Base-by-base conservation (phyloP, 2,329 filamentous ascomycete species). In the Byssoonygena ceratinophila region DNA sequence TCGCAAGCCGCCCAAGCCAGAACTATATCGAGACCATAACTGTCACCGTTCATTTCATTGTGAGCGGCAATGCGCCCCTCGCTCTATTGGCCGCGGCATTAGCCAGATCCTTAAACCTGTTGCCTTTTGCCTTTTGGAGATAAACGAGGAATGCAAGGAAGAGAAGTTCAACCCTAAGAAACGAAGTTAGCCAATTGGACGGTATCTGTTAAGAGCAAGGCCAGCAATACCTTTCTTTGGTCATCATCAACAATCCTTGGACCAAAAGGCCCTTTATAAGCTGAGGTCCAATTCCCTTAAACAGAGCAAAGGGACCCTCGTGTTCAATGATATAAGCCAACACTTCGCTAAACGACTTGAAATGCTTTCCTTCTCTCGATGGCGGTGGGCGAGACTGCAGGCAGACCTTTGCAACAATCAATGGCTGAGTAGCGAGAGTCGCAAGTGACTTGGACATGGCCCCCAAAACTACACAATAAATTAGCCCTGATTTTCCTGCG, bases 211-310 rank as follows among this genome's bases (percentile, higher is more conserved):
- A 29, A 44, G 18, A 34, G 8, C 16, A 34, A n/a, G 40, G 27
- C 22, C 7, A 34, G 11, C 41, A 49, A 76, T 76, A 89, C 86
- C 89, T 80, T 72, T 98, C 92, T 73, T 98, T 98, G 45, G 89
- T 92, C 89, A 96, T 98, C 92, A 98, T 98, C 36, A 98, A 75
- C 52, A 98, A 81, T 46, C 92, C 92, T 66, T 98, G 92, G 1
- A 98, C 92, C 46, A 98, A 67, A 49, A 98, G 72, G 1, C 92
- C 92, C 71, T 98, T 98, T 54, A 89, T 70, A 48, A 98, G 85
- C 68, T 98, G 92, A 2, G 92, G 92, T 0, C 82, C 89, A 59
- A 98, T 95, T 39, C 92, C 92, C 74, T 98, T 98, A 76, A 97
- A 98, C 1, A 98, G 76, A n/a, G 85, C 85, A 11, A 84, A 63